Conservation (phyloP, 305 asterid genomes). For the Withania somnifera region DNA sequence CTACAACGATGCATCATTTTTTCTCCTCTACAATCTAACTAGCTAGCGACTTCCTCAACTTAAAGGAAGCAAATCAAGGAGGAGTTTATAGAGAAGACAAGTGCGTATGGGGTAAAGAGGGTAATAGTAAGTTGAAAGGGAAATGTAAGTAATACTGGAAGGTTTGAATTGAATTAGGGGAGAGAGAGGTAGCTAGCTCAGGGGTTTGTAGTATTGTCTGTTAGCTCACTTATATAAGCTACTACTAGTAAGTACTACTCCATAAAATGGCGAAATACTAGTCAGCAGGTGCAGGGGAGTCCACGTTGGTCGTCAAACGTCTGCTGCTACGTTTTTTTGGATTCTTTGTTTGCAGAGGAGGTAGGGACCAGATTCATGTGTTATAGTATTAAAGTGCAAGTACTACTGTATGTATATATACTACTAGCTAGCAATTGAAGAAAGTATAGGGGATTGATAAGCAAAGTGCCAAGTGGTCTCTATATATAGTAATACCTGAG, state of each 20-base stretch:
- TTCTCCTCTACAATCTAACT: too few relatives aligned
- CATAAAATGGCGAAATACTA: conserved; percentile 31
- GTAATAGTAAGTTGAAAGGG: conserved; percentile 12
- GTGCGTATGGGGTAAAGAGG: background rate
- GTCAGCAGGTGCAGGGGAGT: conserved; percentile 31
- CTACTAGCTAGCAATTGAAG: background rate
- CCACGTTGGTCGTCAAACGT: conserved; percentile 28
- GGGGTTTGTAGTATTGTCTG: background rate
- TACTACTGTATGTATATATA: too few relatives aligned
- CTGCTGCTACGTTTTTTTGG: background rate
- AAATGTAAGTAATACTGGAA: conserved; percentile 8
- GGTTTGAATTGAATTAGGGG: conserved; percentile 1
- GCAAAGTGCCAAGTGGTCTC: background rate
- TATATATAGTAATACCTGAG: conserved; percentile 14
- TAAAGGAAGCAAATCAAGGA: too few relatives aligned
- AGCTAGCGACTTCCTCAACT: background rate
- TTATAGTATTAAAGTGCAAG: background rate
- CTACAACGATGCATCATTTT: conserved; percentile 30
- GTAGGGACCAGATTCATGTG: conserved; percentile 2
- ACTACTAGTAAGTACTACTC: background rate
- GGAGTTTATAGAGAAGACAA: background rate
- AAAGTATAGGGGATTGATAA: background rate
- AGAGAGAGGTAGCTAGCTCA: background rate
- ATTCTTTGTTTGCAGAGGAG: conserved; percentile 6
- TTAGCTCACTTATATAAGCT: conserved; percentile 10